phyloP scores from a whole-genome alignment of 2,329 filamentous ascomycete genomes.

The Fusarium burgessii region DNA sequence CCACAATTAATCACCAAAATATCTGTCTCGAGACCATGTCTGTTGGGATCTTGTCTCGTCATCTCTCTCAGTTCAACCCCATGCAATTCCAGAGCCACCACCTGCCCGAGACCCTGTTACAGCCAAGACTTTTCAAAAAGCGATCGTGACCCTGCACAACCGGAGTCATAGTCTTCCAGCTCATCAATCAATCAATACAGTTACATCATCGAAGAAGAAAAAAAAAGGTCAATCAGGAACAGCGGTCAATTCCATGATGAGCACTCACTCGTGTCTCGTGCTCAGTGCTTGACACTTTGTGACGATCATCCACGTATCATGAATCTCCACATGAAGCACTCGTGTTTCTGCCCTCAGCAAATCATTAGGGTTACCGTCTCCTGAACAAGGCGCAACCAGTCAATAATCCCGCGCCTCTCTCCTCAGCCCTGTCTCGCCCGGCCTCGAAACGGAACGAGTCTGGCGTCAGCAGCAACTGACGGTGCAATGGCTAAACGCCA shows the following conservation, averaged over 20 bases:
- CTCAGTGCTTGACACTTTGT: conserved; percentile 5
- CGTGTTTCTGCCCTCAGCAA: conserved; percentile 29
- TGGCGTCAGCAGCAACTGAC: conserved; percentile 19
- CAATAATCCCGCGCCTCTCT: conserved; percentile 31
- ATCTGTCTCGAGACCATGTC: not conserved
- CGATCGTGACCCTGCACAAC: conserved; percentile 35
- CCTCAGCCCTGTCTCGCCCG: conserved; percentile 36
- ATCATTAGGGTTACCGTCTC: conserved; percentile 15
- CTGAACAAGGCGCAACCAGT: conserved; percentile 17
- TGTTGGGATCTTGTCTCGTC: conserved; percentile 9
- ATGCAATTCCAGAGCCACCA: conserved; percentile 34
- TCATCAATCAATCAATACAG: conserved; percentile 10
- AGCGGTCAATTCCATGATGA: conserved; percentile 23
- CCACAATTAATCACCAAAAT: not conserved
- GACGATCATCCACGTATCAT: conserved; percentile 37
- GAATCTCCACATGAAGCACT: conserved; percentile 29
- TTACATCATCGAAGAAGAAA: conserved; percentile 36
- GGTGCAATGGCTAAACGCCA: conserved; percentile 15
- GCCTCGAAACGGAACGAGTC: conserved; percentile 5
- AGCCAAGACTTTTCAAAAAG: conserved; percentile 41
- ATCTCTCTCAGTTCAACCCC: conserved; percentile 5
- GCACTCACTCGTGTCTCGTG: conserved; percentile 5
- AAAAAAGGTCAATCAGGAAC: conserved; percentile 24
- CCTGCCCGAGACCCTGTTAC: conserved; percentile 39
- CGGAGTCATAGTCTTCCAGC: conserved; percentile 25